Evolutionary conservation across 2,329 filamentous ascomycete genomes (phyloP).

Genomic region (Ophiostoma populinum): DNA sequence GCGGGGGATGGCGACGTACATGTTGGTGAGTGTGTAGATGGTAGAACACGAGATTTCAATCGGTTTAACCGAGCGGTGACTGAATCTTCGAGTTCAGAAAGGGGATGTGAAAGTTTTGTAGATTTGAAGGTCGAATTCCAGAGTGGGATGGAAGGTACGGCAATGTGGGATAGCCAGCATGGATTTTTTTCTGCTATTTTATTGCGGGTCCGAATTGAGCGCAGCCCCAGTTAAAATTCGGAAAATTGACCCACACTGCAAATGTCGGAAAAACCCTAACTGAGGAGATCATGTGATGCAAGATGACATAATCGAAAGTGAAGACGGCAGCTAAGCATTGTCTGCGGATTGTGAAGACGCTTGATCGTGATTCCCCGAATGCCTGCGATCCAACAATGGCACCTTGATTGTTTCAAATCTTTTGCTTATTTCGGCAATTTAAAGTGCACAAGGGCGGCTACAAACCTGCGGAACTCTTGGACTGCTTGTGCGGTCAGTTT

Average conservation of each 20-base stretch:
- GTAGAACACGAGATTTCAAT: slow-evolving; percentile 88
- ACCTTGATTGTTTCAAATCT: too few relatives aligned
- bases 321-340: too few relatives aligned
- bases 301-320: too few relatives aligned
- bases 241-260: slow-evolving; percentile 1
- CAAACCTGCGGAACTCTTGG: too few relatives aligned
- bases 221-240: slow-evolving; percentile 2
- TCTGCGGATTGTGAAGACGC: too few relatives aligned
- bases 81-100: slow-evolving; percentile 76
- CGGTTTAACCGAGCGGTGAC: slow-evolving; percentile 99
- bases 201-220: background rate
- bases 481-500: too few relatives aligned
- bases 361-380: too few relatives aligned
- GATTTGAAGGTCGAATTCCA: slow-evolving; percentile 2
- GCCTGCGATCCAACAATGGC: too few relatives aligned
- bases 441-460: too few relatives aligned
- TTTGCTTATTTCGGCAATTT: too few relatives aligned
- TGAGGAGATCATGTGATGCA: background rate
- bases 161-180: slow-evolving; percentile 3
- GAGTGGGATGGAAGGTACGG: background rate
- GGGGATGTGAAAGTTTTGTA: slow-evolving; percentile 5
- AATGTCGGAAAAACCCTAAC: slow-evolving; percentile 1
- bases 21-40: slow-evolving; percentile 17
- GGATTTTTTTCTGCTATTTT: slow-evolving; percentile 2
- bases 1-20: slow-evolving; percentile 14